Base-by-base conservation (phyloP, 208 protist genomes). In the Lotmaria passim region DNA sequence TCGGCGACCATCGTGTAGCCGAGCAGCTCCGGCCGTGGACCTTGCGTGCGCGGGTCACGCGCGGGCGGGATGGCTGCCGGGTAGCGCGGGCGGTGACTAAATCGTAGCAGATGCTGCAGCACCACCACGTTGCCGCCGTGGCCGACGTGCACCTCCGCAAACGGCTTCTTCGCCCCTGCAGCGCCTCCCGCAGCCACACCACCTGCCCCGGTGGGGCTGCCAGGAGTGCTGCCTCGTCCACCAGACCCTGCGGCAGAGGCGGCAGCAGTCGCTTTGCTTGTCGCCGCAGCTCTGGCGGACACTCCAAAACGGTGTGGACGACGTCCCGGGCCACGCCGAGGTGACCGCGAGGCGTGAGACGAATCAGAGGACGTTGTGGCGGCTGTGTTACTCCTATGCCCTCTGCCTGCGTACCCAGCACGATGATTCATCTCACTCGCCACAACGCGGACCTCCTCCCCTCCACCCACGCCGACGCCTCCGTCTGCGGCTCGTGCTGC, bases 31-130 rank as follows among this genome's bases (percentile, higher is more conserved):
- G 63, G 67, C 21, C 58, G 51, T 17, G 43, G 15, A 15, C 48
- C 75, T n/a, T 74, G 75, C 48, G 58, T 77, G 56, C 60, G 82
- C 48, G 44, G 75, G 47, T 78, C 78, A 11, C 72, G 78, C 1
- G 59, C 51, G 1, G 90, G 90, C 12, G 90, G 90, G 47, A 95
- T 83, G 7, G 69, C 73, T 14, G 83, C 73, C 14, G 67, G 43
- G 34, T 59, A 61, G 10, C 75, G 77, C 10, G 72, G 73, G 12
- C 90, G 86, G 61, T 93, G 87, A 34, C 87, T 93, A 50, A 95
- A 95, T 38, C 90, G 87, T 62, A 95, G 78, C 28, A 90, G 41
- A 48, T 95, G 90, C n/a, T 69, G 78, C 33, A 95, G 72, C 26
- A 82, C 72, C 44, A 93, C 83, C 28, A 87, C 76, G 63, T 87